phyloP scores from a whole-genome alignment of 306 rosid genomes.

The Spatholobus suberectus region DNA sequence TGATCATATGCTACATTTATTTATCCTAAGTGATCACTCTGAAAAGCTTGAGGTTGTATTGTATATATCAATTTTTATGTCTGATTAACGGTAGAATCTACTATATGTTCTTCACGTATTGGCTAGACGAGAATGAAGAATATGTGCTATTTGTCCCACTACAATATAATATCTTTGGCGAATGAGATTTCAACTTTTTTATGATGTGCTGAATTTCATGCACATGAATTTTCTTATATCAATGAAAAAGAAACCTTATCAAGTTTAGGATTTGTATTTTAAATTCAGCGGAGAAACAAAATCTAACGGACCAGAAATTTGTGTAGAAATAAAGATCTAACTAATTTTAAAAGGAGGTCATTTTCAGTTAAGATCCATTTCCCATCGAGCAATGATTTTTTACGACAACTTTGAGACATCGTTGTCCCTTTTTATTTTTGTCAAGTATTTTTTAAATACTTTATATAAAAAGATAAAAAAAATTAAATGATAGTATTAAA shows the following conservation, averaged over 20 bases:
- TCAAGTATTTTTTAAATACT: not conserved
- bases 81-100: slow-evolving; percentile 47
- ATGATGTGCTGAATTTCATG: slow-evolving; percentile 56
- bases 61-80: not conserved
- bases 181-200: slow-evolving; percentile 71
- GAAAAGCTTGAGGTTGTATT: slow-evolving; percentile 1
- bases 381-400: not conserved
- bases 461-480: not conserved
- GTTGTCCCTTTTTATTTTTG: not conserved
- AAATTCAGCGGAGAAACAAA: slow-evolving; percentile 18
- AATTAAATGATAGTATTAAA: not conserved
- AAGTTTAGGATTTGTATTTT: slow-evolving; percentile 17
- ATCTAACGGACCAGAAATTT: not conserved
- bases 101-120: slow-evolving; percentile 51
- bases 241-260: slow-evolving; percentile 41
- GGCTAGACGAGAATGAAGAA: slow-evolving; percentile 56
- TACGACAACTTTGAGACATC: not conserved
- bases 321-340: not conserved
- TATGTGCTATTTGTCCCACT: slow-evolving; percentile 48
- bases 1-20: slow-evolving; percentile 32
- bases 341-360: not conserved
- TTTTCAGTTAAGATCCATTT: not conserved
- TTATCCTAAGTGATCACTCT: slow-evolving; percentile 39
- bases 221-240: slow-evolving; percentile 46
- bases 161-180: slow-evolving; percentile 57